Conservation (phyloP, 1,139 yeast species). For the Fermentozyma sake region DNA sequence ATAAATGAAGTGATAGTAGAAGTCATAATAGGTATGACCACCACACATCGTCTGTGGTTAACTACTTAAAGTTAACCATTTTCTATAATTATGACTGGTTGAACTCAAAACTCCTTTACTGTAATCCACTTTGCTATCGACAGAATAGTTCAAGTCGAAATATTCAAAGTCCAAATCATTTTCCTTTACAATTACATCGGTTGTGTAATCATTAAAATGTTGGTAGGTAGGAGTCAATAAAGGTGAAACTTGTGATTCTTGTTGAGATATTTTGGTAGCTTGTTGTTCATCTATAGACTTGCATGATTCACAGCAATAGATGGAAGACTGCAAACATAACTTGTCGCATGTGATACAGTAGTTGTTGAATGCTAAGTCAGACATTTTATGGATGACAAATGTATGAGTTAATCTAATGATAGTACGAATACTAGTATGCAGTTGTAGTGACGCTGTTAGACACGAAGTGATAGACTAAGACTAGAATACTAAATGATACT, state of each 20-base stretch:
- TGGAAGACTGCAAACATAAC: slow-evolving; percentile 46
- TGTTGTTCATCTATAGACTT: slow-evolving; percentile 39
- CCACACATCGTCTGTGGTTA: no score
- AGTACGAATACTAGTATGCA: no score
- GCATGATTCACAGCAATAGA: slow-evolving; percentile 62
- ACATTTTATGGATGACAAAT: slow-evolving; percentile 19
- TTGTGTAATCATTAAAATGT: slow-evolving; percentile 12
- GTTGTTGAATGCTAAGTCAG: slow-evolving; percentile 55
- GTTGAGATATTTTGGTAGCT: slow-evolving; percentile 7
- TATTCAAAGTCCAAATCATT: slow-evolving; percentile 20
- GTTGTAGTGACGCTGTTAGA: no score
- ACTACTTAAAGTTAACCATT: slow-evolving; percentile 45
- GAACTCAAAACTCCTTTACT: slow-evolving; percentile 11
- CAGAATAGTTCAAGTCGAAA: slow-evolving; percentile 33
- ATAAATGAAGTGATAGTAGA: no score
- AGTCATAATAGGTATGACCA: no score
- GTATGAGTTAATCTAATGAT: neutral
- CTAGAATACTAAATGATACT: no score
- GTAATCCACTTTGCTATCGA: slow-evolving; percentile 18
- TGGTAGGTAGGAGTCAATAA: slow-evolving; percentile 34
- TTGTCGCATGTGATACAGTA: slow-evolving; percentile 65
- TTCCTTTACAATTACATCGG: slow-evolving; percentile 8
- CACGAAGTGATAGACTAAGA: no score
- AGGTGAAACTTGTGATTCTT: slow-evolving; percentile 29
- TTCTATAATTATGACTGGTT: slow-evolving; percentile 32